These are phyloP conservation scores for Phalaenopsis equestris DNA, from an alignment of 106 monocot species.

Conservation along the genomic window DNA sequence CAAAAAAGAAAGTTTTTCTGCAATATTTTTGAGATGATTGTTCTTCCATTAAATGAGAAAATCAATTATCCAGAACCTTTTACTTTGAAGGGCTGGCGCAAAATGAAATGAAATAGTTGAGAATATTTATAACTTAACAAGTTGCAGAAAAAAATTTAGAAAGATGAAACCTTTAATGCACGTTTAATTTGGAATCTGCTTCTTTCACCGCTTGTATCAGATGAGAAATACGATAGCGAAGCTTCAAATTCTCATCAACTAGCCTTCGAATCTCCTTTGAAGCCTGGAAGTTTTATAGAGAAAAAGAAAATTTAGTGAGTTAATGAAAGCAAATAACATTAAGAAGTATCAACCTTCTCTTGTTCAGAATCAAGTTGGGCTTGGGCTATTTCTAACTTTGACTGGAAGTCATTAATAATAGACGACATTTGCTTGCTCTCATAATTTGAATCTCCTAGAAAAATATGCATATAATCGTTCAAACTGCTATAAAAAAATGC, in stretches of 20 bases:
- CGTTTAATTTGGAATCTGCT: conserved; percentile 27
- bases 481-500: not conserved
- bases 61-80: not conserved
- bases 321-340: not conserved
- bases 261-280: conserved; percentile 45
- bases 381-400: conserved; percentile 45
- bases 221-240: conserved; percentile 56
- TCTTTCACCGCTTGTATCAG: conserved; percentile 42
- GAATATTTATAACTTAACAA: not conserved
- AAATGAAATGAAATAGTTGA: not conserved
- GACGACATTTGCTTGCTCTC: conserved; percentile 26
- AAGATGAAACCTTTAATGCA: not conserved
- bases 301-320: not conserved
- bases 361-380: conserved; percentile 30
- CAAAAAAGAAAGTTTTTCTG: too few relatives aligned
- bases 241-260: conserved; percentile 48
- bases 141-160: not conserved
- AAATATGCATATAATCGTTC: not conserved
- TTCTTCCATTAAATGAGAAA: not conserved
- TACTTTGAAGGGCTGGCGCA: not conserved
- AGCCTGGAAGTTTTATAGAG: conserved; percentile 25
- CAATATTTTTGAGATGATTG: too few relatives aligned
- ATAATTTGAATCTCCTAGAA: conserved; percentile 21
- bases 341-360: conserved; percentile 34
- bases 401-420: conserved; percentile 37